phyloP scores from a whole-genome alignment of 495 filamentous ascomycete genomes.

The Lasiosphaeriaceae sp. region DNA sequence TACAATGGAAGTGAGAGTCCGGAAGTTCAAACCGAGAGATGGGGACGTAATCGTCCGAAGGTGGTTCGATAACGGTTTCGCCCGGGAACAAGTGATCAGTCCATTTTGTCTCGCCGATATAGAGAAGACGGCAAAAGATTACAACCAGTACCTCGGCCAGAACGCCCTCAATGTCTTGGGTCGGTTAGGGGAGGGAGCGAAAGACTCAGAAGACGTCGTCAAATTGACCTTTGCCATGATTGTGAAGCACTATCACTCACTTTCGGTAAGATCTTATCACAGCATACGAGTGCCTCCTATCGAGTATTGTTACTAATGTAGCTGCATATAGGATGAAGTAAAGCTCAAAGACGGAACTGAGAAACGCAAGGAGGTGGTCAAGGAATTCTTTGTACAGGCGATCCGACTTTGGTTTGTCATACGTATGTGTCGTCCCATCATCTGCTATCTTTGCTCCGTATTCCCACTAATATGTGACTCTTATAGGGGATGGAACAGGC shows the following conservation, averaged over 20 bases:
- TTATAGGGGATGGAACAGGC: constrained; percentile 25
- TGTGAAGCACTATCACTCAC: constrained; percentile 10
- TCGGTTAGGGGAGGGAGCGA: constrained; percentile 12
- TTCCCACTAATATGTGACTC: constrained; percentile 10
- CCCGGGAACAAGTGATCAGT: constrained; percentile 16
- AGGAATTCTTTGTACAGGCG: too few relatives aligned
- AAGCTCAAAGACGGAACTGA: too few relatives aligned
- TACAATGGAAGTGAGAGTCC: constrained; percentile 29
- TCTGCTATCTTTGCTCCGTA: too few relatives aligned
- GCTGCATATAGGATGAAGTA: too few relatives aligned
- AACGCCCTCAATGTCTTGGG: constrained; percentile 26
- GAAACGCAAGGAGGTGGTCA: too few relatives aligned
- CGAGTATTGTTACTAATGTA: not conserved
- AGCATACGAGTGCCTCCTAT: not conserved
- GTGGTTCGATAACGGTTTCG: constrained; percentile 21
- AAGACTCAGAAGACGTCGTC: constrained; percentile 13
- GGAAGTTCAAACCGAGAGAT: constrained; percentile 26
- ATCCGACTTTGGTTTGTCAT: too few relatives aligned
- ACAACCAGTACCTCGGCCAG: constrained; percentile 27
- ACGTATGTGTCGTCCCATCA: too few relatives aligned
- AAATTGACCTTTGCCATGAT: constrained; percentile 22
- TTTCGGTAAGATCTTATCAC: constrained; percentile 11
- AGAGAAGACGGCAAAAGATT: constrained; percentile 26
- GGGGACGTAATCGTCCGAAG: constrained; percentile 28
- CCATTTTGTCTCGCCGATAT: constrained; percentile 37